phyloP scores from a whole-genome alignment of 306 rosid genomes.

The Sophora flavescens region DNA sequence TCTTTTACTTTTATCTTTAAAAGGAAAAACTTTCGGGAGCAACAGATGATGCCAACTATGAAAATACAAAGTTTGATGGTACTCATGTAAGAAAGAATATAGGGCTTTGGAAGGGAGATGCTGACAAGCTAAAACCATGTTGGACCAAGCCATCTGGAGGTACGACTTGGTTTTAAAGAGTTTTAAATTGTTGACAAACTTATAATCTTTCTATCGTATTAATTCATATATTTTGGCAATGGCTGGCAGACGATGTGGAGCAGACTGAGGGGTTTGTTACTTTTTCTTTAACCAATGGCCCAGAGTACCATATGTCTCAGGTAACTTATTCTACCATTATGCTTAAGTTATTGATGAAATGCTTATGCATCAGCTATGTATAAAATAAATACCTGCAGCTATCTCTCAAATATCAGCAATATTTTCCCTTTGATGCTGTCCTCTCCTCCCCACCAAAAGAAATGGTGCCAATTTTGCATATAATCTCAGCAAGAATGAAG shows the following conservation, averaged over 20 bases:
- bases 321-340: slow-evolving; percentile 53
- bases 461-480: background rate
- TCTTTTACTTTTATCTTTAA: slow-evolving; percentile 37
- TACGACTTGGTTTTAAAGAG: slow-evolving; percentile 43
- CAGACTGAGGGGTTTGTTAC: slow-evolving; percentile 84
- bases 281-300: slow-evolving; percentile 91
- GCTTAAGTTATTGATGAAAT: slow-evolving; percentile 37
- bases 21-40: slow-evolving; percentile 85
- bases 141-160: slow-evolving; percentile 82
- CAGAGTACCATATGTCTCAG: slow-evolving; percentile 96
- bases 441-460: slow-evolving; percentile 2
- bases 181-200: slow-evolving; percentile 29
- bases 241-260: slow-evolving; percentile 71
- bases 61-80: slow-evolving; percentile 54
- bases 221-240: slow-evolving; percentile 32
- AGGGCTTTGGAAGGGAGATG: slow-evolving; percentile 72
- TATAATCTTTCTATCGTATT: slow-evolving; percentile 7
- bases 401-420: slow-evolving; percentile 14
- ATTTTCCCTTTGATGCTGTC: slow-evolving; percentile 5
- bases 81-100: slow-evolving; percentile 58
- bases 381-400: slow-evolving; percentile 4
- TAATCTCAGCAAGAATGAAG: background rate
- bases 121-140: slow-evolving; percentile 77
- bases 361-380: slow-evolving; percentile 2
- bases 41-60: slow-evolving; percentile 58